Evolutionary conservation across 306 rosid species (phyloP).

Genomic region (Fragaria ananassa): DNA sequence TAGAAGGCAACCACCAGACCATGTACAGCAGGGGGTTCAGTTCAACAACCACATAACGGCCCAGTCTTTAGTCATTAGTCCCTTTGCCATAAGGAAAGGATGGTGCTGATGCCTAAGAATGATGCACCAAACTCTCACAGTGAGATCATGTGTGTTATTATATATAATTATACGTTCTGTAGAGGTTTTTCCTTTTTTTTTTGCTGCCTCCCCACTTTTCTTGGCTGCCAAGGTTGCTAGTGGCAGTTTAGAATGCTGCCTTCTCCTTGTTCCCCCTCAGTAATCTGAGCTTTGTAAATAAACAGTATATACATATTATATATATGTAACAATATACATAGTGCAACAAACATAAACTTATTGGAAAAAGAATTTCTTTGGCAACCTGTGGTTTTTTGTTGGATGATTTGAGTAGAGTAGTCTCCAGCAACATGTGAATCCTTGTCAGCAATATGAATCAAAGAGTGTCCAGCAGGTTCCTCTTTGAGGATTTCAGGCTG

Average conservation of each 20-base stretch:
- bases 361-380: no score
- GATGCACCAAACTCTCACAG: constrained; percentile 26
- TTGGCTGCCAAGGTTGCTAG: constrained; percentile 40
- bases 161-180: constrained; percentile 20
- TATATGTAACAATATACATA: no score
- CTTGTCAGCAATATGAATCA: no score
- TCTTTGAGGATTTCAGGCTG: no score
- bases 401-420: no score
- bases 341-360: no score
- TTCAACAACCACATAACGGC: constrained; percentile 18
- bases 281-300: no score
- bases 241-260: constrained; percentile 26
- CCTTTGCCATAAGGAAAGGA: constrained; percentile 13
- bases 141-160: constrained; percentile 23
- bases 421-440: no score
- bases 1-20: constrained; percentile 28
- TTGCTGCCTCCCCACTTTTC: constrained; percentile 23
- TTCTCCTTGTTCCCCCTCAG: constrained; percentile 6
- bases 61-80: constrained; percentile 17
- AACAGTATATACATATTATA: not conserved
- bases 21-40: constrained; percentile 21
- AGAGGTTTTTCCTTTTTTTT: not conserved
- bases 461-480: no score
- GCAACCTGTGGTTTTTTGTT: no score
- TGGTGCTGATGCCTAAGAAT: constrained; percentile 28